phyloP scores from a whole-genome alignment of 495 filamentous ascomycete genomes.

The Lepraria neglecta region DNA sequence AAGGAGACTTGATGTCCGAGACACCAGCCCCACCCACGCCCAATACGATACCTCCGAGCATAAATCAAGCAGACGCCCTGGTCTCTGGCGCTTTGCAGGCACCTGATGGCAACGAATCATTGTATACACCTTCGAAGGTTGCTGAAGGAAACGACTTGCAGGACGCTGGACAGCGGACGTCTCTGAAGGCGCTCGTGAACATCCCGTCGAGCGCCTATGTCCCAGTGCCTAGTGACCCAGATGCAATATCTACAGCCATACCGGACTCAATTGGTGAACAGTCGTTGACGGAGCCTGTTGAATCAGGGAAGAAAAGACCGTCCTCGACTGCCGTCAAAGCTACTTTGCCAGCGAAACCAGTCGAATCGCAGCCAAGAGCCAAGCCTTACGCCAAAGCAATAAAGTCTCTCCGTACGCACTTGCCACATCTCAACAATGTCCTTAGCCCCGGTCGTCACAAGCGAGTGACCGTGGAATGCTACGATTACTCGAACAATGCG shows the following conservation, averaged over 20 bases:
- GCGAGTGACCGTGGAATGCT: background rate
- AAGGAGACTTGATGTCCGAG: too few relatives aligned
- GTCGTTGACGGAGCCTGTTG: too few relatives aligned
- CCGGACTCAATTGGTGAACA: background rate
- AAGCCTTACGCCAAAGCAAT: background rate
- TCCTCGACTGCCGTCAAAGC: background rate
- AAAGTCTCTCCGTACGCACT: background rate
- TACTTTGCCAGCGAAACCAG: background rate
- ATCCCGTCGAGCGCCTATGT: background rate
- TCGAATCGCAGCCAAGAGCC: background rate
- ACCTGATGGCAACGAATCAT: background rate
- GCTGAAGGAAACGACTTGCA: background rate
- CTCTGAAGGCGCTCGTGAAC: background rate
- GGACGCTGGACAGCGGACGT: background rate
- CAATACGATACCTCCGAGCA: background rate
- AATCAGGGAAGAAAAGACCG: background rate
- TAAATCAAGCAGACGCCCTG: background rate
- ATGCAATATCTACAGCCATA: slow-evolving; percentile 4
- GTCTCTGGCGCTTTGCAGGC: slow-evolving; percentile 1
- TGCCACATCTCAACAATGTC: slow-evolving; percentile 1
- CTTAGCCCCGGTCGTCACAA: background rate
- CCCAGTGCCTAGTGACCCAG: background rate
- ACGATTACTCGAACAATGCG: background rate
- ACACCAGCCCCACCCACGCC: background rate
- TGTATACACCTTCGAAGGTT: background rate